A percentile compares a stretch with the other conserved stretches of the same genome.
phyloP scores from a whole-genome alignment of 2,329 filamentous ascomycete genomes.

The Aspergillus brunneoviolaceus region DNA sequence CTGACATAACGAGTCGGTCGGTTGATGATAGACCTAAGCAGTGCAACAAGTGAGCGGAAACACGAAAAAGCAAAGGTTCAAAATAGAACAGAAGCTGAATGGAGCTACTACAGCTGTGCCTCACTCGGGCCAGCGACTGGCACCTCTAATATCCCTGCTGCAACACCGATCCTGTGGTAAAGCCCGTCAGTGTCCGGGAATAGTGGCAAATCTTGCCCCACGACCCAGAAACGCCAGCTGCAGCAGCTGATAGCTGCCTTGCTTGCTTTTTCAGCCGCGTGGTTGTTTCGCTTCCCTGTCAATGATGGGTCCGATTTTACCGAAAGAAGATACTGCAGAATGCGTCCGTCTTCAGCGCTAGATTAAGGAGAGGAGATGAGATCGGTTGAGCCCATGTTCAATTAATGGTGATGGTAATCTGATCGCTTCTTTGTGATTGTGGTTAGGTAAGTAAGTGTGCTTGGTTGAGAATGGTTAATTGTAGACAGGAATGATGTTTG shows the following conservation, averaged over 20 bases:
- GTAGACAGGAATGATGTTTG: no score
- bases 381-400: slow-evolving; percentile 3
- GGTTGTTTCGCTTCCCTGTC: slow-evolving; percentile 15
- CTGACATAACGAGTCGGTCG: slow-evolving; percentile 13
- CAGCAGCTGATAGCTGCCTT: slow-evolving; percentile 11
- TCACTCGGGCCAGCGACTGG: slow-evolving; percentile 13
- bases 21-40: background rate
- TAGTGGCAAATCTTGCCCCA: slow-evolving; percentile 29
- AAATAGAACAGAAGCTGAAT: slow-evolving; percentile 9
- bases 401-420: background rate
- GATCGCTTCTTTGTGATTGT: background rate
- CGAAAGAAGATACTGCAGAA: slow-evolving; percentile 20
- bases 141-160: slow-evolving; percentile 15
- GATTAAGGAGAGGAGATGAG: background rate
- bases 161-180: slow-evolving; percentile 20
- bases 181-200: slow-evolving; percentile 14
- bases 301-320: slow-evolving; percentile 18
- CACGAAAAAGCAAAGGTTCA: slow-evolving; percentile 7
- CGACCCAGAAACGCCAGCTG: slow-evolving; percentile 26
- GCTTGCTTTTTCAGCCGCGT: slow-evolving; percentile 13
- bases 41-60: background rate
- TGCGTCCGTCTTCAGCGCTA: slow-evolving; percentile 1
- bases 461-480: no score
- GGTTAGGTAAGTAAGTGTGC: background rate
- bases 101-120: slow-evolving; percentile 9